Evolutionary conservation across 306 rosid genomes (phyloP), one percentile per base, ranked within the genome.

Genomic region (Corylus heterophylla): DNA sequence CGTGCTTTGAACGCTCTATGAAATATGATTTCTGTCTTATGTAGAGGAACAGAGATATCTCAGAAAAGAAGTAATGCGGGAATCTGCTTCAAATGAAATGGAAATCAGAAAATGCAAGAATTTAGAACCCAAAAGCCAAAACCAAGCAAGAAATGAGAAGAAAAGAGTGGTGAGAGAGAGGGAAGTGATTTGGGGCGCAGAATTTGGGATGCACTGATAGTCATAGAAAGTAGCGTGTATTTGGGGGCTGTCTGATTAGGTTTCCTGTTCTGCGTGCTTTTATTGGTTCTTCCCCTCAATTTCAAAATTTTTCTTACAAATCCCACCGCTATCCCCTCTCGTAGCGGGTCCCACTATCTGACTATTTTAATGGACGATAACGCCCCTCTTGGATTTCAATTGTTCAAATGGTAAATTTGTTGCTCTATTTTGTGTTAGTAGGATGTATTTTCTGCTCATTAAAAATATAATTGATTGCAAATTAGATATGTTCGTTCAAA

Each of bases 271-370:
- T 39, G 77, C 67, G 47, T 4, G 8, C 5, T 71, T 35, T 55
- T 72, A 71, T 71, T 48, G 2, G 8, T 54, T 6, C 20, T 62
- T 11, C 42, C 75, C 82, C 39, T 29, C 45, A 59, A 55, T 85
- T 90, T 88, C 80, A 81, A 87, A 85, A 80, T 85, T 90, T 82
- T 87, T 81, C 31, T 10, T 47, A 13, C 12, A 83, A 85, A 90
- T 92, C 80, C 92, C 93, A 49, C 98, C 98, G 95, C 96, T 86
- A 83, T 93, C 93, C 97, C 51, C 76, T 27, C 51, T 27, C 3
- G 2, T 22, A 20, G 17, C 29, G 51, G 61, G 71, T 66, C 69
- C 84, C 55, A 16, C 68, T 4, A 0, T 4, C 16, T 0, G 1
- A 42, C n/a, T 69, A 16, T 39, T 6, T 1, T 27, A 14, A n/a